A percentile compares a stretch with the other conserved stretches of the same genome.
Evolutionary conservation across 208 protist species (phyloP).

Genomic region (Trypanosomatidae sp.): DNA sequence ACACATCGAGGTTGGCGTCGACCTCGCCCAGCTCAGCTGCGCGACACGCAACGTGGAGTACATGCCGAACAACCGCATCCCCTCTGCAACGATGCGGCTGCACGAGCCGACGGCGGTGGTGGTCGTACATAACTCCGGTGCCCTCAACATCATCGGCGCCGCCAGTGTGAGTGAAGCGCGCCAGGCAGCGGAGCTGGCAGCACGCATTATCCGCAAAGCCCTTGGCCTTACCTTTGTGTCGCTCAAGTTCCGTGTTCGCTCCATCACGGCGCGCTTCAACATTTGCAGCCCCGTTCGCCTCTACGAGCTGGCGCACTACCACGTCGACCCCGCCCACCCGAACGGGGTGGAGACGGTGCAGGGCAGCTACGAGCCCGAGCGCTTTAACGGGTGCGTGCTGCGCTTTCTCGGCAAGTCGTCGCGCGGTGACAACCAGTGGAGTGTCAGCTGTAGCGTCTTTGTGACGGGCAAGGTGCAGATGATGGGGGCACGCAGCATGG

Average conservation of each 20-base stretch:
- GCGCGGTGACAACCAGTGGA: constrained; percentile 57
- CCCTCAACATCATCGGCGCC: constrained; percentile 77
- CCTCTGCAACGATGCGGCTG: constrained; percentile 80
- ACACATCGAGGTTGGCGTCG: too few species aligned
- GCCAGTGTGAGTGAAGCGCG: constrained; percentile 73
- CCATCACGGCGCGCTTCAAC: constrained; percentile 84
- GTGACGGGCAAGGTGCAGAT: constrained; percentile 86
- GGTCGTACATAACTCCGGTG: constrained; percentile 75
- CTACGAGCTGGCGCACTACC: too few species aligned
- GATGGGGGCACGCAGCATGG: constrained; percentile 74
- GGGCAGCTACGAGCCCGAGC: constrained; percentile 85
- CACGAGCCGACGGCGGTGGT: constrained; percentile 77
- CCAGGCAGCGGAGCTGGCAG: constrained; percentile 84
- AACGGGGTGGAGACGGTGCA: constrained; percentile 47
- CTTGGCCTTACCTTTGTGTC: constrained; percentile 57
- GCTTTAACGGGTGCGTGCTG: constrained; percentile 79
- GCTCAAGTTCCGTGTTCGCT: constrained; percentile 82
- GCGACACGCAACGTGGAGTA: constrained; percentile 88
- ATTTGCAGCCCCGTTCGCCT: constrained; percentile 77
- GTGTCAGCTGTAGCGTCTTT: constrained; percentile 73
- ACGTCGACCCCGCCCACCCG: constrained; percentile 19
- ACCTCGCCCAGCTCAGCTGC: too few species aligned
- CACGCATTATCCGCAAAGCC: constrained; percentile 84
- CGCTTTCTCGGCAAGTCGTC: constrained; percentile 57
- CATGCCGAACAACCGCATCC: constrained; percentile 59